Evolutionary conservation across 306 rosid genomes (phyloP), one percentile per base, ranked within the genome.

Genomic region (Echinosophora koreensis): DNA sequence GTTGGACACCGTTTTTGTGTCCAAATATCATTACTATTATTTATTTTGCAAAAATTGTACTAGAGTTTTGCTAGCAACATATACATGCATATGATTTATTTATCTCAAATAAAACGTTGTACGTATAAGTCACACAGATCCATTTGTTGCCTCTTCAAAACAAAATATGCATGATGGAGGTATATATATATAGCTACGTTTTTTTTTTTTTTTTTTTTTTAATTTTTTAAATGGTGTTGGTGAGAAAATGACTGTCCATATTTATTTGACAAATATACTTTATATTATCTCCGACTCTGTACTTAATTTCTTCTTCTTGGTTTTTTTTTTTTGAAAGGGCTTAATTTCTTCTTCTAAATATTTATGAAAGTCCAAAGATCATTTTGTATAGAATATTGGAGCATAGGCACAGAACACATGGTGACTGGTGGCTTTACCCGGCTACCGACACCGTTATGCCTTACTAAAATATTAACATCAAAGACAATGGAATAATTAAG

Each of bases 401-500:
- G 14, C 17, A 27, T 34, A 11, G 39, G 30, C 46, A 58, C n/a
- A 13, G 2, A 5, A 9, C 49, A 27, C 4, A 9, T 63, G 39
- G 16, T 44, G 1, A 10, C 50, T 12, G 2, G 15, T 38, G 17
- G 2, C 58, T 59, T 74, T 28, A 58, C 18, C 57, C 14, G 0
- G 66, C 5, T 59, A 65, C 80, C 84, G 80, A 81, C 84, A 81
- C 5, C 57, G 0, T 54, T 11, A 3, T 28, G 32, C 49, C 52
- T 7, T 16, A 37, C 5, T n/a, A 8, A 28, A 22, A 22, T 22
- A 22, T 22, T 0, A 22, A 22, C 22, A 22, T 22, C 22, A 22
- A 22, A 22, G 1, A 27, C 9, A 65, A 65, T 5, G 6, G 2
- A 9, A 39, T 14, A 39, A 4, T 37, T 14, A 32, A 14, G n/a